Evolutionary conservation across 192 early-diverging fungal genomes (phyloP).

Genomic region (Coemansia asiatica): DNA sequence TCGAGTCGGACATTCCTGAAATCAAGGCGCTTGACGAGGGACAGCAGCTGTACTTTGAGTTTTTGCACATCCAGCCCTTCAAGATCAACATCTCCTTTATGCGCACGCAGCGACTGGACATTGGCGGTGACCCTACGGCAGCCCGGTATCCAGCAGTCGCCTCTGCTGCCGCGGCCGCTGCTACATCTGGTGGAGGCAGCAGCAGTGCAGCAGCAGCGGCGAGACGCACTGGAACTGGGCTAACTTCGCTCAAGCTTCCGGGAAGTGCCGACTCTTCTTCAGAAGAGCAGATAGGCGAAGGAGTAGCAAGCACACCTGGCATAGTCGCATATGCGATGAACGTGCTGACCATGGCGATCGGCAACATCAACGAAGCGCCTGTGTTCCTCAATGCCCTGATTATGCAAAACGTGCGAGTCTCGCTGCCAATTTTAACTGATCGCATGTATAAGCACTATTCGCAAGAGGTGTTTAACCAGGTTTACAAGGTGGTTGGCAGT

Average conservation of each 20-base stretch:
- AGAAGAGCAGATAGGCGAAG: conserved; percentile 42
- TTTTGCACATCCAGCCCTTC: conserved; percentile 89
- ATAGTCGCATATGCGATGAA: conserved; percentile 66
- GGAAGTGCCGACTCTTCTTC: background rate
- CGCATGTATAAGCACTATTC: conserved; percentile 84
- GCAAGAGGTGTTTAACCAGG: conserved; percentile 83
- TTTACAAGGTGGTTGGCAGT: conserved; percentile 86
- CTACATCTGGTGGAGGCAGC: conserved; percentile 10
- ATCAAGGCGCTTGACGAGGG: conserved; percentile 67
- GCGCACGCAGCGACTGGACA: conserved; percentile 60
- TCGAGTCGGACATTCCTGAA: conserved; percentile 65
- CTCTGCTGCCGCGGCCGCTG: background rate
- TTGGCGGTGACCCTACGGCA: conserved; percentile 24
- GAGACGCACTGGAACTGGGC: background rate
- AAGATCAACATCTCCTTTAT: conserved; percentile 97
- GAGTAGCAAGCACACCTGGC: conserved; percentile 37
- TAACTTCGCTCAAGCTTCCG: conserved; percentile 6
- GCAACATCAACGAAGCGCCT: conserved; percentile 94
- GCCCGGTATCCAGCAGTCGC: conserved; percentile 12
- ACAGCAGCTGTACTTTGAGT: conserved; percentile 88
- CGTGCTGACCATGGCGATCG: conserved; percentile 95
- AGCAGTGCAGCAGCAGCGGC: no score
- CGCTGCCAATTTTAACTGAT: conserved; percentile 69
- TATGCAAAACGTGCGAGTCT: conserved; percentile 86
- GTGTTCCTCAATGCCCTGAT: conserved; percentile 85